Evolutionary conservation across 1,284 basidiomycete genomes (phyloP), one percentile per base, ranked within the genome.

Genomic region (Pseudozyma tsukubaensis): DNA sequence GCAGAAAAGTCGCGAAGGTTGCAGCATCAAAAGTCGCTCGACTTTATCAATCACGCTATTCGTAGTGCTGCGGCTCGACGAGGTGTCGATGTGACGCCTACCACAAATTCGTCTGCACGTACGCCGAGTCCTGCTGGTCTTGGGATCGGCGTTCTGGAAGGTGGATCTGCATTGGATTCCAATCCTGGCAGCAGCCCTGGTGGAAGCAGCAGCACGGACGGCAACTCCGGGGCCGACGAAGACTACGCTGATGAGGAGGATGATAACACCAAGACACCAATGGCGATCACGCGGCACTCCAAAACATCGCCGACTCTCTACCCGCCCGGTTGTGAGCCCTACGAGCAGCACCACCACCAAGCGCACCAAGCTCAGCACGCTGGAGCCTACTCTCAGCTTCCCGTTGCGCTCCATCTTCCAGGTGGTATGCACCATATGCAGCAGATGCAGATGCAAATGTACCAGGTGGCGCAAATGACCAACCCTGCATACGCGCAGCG

Each of bases 41-140:
- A 83, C 65, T 83, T 83, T 52, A 84, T 84, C 74, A 82, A 84
- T 54, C 80, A 80, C 50, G 83, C 83, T 8, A 83, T 84, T 40
- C 74, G 79, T 16, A 84, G 82, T 56, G 83, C 83, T n/a, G 81
- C 83, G 2, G 83, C 83, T 42, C 60, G 80, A 18, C 69, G 67
- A 13, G 80, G 61, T 6, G 70, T 67, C n/a, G 56, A 67, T 8
- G 63, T 65, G 6, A 66, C 59, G 2, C 59, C 60, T 13, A 60
- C 65, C 1, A 58, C 64, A 8, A 40, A 49, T 36, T 59, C 60
- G 9, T 60, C 66, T 2, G 56, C 54, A 2, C 59, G 45, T 10
- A 60, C 60, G 10, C 57, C 68, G 2, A 72, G 72, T 11, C 76
- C 80, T 1, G 50, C 77, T 5, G 80, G 82, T 2, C 65, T 83